Conservation (phyloP, 352 stramenopile genomes). For the Thalassiosira hispida region DNA sequence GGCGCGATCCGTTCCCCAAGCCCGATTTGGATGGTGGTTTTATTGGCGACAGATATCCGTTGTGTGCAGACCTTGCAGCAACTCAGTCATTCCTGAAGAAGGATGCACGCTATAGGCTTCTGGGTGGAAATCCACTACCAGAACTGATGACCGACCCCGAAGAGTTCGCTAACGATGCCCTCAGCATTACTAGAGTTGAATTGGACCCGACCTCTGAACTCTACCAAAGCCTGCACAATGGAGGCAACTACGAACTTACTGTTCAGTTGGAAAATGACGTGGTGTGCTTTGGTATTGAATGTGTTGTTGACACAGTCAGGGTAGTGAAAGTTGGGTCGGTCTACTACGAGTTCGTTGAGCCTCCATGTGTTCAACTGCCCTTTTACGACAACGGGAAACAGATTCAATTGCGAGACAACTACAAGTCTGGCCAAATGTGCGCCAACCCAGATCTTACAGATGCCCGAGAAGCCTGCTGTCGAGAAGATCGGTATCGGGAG, state of each 20-base stretch:
- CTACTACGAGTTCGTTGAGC: constrained; percentile 79
- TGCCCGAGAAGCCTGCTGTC: constrained; percentile 25
- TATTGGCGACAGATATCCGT: constrained; percentile 70
- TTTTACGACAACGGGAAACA: constrained; percentile 71
- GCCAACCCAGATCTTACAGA: constrained; percentile 18
- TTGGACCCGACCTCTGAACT: constrained; percentile 38
- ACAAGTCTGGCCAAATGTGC: constrained; percentile 44
- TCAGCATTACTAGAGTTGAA: constrained; percentile 32
- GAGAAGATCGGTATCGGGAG: constrained; percentile 7
- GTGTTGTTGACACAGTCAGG: constrained; percentile 65
- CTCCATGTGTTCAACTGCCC: constrained; percentile 62
- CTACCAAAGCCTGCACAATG: constrained; percentile 45
- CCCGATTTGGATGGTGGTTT: constrained; percentile 56
- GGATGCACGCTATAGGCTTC: constrained; percentile 58
- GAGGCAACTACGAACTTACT: constrained; percentile 39
- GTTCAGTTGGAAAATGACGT: constrained; percentile 51
- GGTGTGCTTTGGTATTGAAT: constrained; percentile 52
- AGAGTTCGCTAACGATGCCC: constrained; percentile 22
- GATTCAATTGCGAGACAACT: constrained; percentile 44
- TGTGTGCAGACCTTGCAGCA: constrained; percentile 63
- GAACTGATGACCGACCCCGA: constrained; percentile 54
- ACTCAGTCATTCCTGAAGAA: constrained; percentile 56
- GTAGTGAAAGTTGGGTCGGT: constrained; percentile 66
- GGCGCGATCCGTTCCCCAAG: constrained; percentile 78
- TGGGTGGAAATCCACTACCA: constrained; percentile 43